These are phyloP conservation scores for Zelopaecilomyces penicillatus DNA, from an alignment of 2,329 filamentous ascomycete species.

Conservation along the genomic window DNA sequence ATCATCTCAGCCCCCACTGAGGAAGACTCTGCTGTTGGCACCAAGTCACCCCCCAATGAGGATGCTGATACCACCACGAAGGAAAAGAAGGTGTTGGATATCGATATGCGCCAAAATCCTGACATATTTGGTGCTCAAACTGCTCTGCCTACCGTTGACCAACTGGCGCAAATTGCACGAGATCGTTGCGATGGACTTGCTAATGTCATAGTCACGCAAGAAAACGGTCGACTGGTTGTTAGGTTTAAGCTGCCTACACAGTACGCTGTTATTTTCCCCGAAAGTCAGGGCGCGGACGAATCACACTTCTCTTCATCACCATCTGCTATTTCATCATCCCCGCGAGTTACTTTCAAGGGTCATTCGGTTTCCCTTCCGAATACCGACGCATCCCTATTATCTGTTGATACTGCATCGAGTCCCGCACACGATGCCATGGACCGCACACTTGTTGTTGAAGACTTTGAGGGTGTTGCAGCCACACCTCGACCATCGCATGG, in stretches of 20 bases:
- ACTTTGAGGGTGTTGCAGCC: not conserved
- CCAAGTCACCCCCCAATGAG: no score
- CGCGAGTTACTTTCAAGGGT: slow-evolving; percentile 12
- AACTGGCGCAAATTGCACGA: slow-evolving; percentile 20
- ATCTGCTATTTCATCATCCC: slow-evolving; percentile 16
- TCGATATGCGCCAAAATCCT: slow-evolving; percentile 26
- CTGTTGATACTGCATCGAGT: not conserved
- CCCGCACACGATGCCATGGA: not conserved
- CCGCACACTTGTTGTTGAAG: slow-evolving; percentile 6
- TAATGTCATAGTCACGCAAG: slow-evolving; percentile 21
- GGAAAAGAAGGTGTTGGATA: slow-evolving; percentile 12
- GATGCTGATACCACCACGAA: no score
- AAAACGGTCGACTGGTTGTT: slow-evolving; percentile 25
- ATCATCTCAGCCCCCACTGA: no score
- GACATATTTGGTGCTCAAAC: slow-evolving; percentile 25
- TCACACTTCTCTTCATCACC: slow-evolving; percentile 16
- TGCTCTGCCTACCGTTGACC: slow-evolving; percentile 13
- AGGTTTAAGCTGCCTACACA: slow-evolving; percentile 30
- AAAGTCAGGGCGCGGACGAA: slow-evolving; percentile 20
- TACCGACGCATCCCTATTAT: not conserved
- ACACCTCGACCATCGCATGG: not conserved
- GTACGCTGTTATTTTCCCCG: slow-evolving; percentile 22
- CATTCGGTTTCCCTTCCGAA: not conserved
- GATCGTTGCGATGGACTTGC: slow-evolving; percentile 20
- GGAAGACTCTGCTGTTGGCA: no score